Base-by-base conservation (phyloP, 208 protist species). In the Leishmania turanica region DNA sequence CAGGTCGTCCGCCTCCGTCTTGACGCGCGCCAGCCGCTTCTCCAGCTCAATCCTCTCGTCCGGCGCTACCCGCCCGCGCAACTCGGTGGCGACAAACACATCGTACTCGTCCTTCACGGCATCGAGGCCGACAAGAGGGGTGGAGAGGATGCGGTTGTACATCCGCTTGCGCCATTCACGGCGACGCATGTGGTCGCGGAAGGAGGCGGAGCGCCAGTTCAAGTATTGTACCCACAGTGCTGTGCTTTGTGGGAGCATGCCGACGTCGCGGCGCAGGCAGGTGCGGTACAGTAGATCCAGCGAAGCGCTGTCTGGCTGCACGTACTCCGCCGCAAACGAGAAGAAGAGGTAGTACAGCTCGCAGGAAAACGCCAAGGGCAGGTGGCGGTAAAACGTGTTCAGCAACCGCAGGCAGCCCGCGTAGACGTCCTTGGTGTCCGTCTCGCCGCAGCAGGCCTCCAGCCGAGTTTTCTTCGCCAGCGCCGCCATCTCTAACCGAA, bases 371-470 rank as follows among this genome's bases (percentile, higher is more conserved):
- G 85, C 87, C 1, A 95, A 64, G 37, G 88, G 89, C n/a, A 97
- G 87, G 81, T 97, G 94, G 24, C 92, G 90, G 69, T 91, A 95
- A 72, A 97, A 97, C 37, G 80, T 83, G 81, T 96, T 96, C 24
- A 97, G 78, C 7, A 97, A 49, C 24, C 94, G 81, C 66, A 95
- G 86, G 64, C 89, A 90, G n/a, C 85, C 87, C 54, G 79, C 83
- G 84, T 92, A 95, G 27, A 89, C 80, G 42, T 88, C 81, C 64
- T 90, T 90, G 19, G 88, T 90, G 54, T 95, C 91, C 65, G 90
- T 81, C 75, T 93, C 91, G 24, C 91, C 86, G 8, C 51, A n/a
- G 79, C 92, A 93, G 49, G 91, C 87, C 71, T 84, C 85, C 15
- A 97, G 80, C 31, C 71, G 81, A 11, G 79, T 42, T 65, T 83